phyloP scores from a whole-genome alignment of 2,329 filamentous ascomycete species.

The Colletotrichum orchidophilum region DNA sequence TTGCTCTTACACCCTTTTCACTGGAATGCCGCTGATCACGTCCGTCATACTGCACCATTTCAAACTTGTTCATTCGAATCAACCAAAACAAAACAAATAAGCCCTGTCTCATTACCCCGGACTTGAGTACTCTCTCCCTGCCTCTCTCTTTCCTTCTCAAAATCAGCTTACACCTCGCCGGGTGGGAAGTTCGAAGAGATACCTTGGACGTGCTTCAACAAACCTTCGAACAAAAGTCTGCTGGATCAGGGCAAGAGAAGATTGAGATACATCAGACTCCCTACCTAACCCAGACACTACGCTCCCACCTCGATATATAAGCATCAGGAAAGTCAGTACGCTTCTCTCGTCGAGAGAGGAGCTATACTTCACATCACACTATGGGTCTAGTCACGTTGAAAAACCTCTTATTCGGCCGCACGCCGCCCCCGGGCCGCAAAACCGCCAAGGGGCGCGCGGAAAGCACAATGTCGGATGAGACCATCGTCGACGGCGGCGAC shows the following conservation, averaged over 20 bases:
- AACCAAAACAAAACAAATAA: slow-evolving; percentile 20
- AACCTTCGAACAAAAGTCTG: neutral
- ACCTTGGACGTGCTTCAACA: neutral
- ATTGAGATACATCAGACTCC: neutral
- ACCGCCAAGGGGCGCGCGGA: slow-evolving; percentile 4
- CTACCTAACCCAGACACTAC: neutral
- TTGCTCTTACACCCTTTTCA: neutral
- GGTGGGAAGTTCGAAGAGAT: neutral
- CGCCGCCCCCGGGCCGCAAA: slow-evolving; percentile 9
- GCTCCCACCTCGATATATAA: neutral
- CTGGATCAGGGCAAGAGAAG: neutral
- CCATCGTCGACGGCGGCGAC: slow-evolving; percentile 28
- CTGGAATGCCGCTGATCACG: slow-evolving; percentile 9
- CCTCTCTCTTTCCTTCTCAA: neutral
- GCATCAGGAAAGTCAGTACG: neutral
- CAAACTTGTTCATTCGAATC: neutral
- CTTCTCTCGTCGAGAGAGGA: neutral
- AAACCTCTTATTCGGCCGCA: slow-evolving; percentile 32
- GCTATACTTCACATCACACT: neutral
- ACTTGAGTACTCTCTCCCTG: neutral
- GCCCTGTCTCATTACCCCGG: slow-evolving; percentile 13
- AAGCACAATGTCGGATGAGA: slow-evolving; percentile 35
- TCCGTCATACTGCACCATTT: neutral
- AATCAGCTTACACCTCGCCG: neutral
- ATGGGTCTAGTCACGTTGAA: slow-evolving; percentile 36